Conservation (phyloP, 2,329 filamentous ascomycete species). For the Pseudogymnoascus sp. region DNA sequence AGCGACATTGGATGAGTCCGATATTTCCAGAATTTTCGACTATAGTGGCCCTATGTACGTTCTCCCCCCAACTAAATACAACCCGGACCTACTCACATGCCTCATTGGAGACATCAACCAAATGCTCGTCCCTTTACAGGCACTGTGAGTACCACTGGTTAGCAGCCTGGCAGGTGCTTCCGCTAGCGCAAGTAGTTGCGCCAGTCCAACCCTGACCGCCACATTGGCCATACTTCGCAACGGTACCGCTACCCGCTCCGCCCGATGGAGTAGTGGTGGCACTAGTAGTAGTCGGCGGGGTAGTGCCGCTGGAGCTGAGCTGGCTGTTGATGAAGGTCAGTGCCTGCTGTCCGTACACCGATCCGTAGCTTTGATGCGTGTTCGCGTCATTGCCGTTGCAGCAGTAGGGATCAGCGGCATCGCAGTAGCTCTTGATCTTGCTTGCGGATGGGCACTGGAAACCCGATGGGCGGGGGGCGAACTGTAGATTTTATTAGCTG, state of each 20-base stretch:
- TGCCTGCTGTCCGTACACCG: constrained; percentile 49
- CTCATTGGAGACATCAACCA: neutral
- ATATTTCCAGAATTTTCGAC: neutral
- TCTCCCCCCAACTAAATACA: neutral
- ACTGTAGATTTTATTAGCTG: constrained; percentile 31
- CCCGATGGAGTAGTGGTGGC: neutral
- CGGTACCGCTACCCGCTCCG: neutral
- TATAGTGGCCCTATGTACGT: constrained; percentile 18
- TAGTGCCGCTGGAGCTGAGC: constrained; percentile 27
- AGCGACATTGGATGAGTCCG: neutral
- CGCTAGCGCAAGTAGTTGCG: constrained; percentile 13
- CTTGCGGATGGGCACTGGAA: constrained; percentile 45
- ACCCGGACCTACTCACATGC: neutral
- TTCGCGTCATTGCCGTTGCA: constrained; percentile 49
- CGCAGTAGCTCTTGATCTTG: constrained; percentile 55
- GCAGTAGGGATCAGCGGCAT: constrained; percentile 53
- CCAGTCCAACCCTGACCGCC: constrained; percentile 19
- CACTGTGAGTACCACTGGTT: constrained; percentile 21
- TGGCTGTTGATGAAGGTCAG: constrained; percentile 49
- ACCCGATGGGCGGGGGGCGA: constrained; percentile 46
- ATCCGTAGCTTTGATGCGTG: constrained; percentile 51
- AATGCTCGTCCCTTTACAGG: constrained; percentile 7
- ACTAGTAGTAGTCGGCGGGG: neutral
- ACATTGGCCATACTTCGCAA: constrained; percentile 22
- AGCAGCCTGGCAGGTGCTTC: constrained; percentile 15